Base-by-base conservation (phyloP, 2,329 filamentous ascomycete species). In the Penicillium glabrum region DNA sequence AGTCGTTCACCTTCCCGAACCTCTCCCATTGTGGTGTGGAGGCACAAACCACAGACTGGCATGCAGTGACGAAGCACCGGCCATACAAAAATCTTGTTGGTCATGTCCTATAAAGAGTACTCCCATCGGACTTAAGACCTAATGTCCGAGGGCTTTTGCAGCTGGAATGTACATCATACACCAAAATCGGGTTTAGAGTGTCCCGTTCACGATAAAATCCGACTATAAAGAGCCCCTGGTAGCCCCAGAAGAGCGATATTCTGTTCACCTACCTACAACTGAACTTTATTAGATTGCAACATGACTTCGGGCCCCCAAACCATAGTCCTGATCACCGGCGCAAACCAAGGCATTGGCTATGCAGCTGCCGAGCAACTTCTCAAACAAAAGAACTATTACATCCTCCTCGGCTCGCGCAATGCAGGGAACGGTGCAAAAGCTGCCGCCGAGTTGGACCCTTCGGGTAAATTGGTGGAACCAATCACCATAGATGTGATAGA, bases 401-500 rank as follows among this genome's bases (percentile, higher is more conserved):
- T 61, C 26, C 49, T 62, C 16, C 60, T 61, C 13, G 60, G 60
- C 2, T 59, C 58, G 16, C 56, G 60, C 24, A 52, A 62, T 54
- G 51, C 58, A 5, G 50, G 45, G 2, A 57, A 53, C 10, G 60
- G 60, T 4, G 49, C 46, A 23, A 48, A 31, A 74, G 73, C 53
- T 8, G 56, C 58, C n/a, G 46, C 54, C 1, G 39, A 59, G 21
- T n/a, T 62, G 21, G 56, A 62, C 26, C 49, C 60, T 3, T 49
- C 56, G 0, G 56, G 56, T 8, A 16, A 27, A 45, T 53, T 46
- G 0, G 56, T 65, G 11, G 54, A 62, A 21, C 41, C 59, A 1
- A 46, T 68, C 35, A 65, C 69, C 6, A 75, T 83, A 23, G 81
- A 82, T 14, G 81, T 82, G 29, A 77, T 81, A 21, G 80, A 79